Evolutionary conservation across 257 asterid species (phyloP), one percentile per base, ranked within the genome.

Genomic region (Plantago ovata): DNA sequence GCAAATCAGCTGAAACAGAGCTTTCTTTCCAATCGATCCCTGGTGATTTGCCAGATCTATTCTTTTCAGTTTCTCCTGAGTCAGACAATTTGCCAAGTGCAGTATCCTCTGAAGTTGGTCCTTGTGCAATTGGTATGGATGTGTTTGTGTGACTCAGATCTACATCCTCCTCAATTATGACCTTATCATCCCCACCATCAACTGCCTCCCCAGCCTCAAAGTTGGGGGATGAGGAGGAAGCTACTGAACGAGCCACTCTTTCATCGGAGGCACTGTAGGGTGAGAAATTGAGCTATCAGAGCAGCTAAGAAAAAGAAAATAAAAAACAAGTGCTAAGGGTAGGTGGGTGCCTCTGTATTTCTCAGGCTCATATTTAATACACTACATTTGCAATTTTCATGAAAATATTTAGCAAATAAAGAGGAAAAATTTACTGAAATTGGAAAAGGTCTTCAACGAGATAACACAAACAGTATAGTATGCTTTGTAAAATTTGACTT

Each of bases 201-300:
- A 57, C 69, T 47, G 36, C 65, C 32, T 71, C 75, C 14, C 61
- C 69, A 42, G 53, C 80, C 64, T 76, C 79, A 23, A 67, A 44
- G 64, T 79, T 58, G 71, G 85, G 76, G 51, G 87, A 81, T 32
- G 86, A 71, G 23, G 83, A 70, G 49, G 95, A 84, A 64, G 89
- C 62, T 63, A 58, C 68, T 41, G 75, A 58, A 39, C 70, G 77
- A 45, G 38, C 72, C 15, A 51, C 53, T 65, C 77, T 75, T 28
- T 68, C 89, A 43, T 85, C 95, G 83, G 96, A 88, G 78, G 82
- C 85, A 13, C 95, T 82, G 64, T 84, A 84, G 53, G 82, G 90
- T 61, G 95, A 85, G 42, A 86, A 89, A 48, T 95, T 88, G 93
- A 0, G 32, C 18, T 19, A 19, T 48, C 18, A 19, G 12, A 19